Percentiles rank a stretch among this genome's conserved stretches.
phyloP scores from a whole-genome alignment of 129 eudicot genomes.

The Artemisia annua region DNA sequence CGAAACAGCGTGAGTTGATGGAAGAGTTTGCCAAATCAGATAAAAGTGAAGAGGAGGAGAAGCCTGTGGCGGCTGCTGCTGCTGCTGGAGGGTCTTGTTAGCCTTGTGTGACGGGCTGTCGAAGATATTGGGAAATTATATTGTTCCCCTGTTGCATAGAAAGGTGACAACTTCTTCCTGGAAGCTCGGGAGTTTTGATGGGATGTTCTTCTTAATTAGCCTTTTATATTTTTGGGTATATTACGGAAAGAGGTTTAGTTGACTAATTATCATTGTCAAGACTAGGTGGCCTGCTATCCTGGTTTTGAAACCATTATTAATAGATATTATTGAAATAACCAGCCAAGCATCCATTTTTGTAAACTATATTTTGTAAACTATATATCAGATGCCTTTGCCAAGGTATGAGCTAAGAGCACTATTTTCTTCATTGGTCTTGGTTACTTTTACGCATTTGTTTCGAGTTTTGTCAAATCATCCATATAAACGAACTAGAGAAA shows the following conservation, averaged over 20 bases:
- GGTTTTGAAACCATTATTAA: constrained; percentile 8
- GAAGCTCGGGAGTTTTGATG: constrained; percentile 7
- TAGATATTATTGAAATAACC: constrained; percentile 11
- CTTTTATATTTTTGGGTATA: constrained; percentile 6
- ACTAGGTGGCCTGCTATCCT: not conserved
- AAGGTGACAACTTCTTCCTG: not conserved
- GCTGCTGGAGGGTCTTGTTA: constrained; percentile 35
- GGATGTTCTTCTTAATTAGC: not conserved
- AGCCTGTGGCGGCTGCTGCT: constrained; percentile 45
- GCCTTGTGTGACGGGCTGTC: not conserved
- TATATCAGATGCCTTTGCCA: not conserved
- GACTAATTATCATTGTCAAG: constrained; percentile 15
- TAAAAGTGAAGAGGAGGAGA: constrained; percentile 50
- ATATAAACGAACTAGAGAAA: too few species aligned
- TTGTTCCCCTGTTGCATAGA: not conserved
- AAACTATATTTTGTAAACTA: not conserved
- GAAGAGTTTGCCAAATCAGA: constrained; percentile 77
- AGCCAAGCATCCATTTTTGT: constrained; percentile 1
- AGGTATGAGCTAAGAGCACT: not conserved
- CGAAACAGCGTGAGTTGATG: constrained; percentile 62
- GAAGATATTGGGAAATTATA: not conserved
- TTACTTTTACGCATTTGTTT: too few species aligned
- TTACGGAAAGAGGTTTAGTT: constrained; percentile 13
- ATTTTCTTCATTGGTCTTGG: not conserved
- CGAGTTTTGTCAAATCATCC: too few species aligned